Evolutionary conservation across 1,139 yeast species (phyloP), one percentile per base, ranked within the genome.

Genomic region (Yueomyces sp.): DNA sequence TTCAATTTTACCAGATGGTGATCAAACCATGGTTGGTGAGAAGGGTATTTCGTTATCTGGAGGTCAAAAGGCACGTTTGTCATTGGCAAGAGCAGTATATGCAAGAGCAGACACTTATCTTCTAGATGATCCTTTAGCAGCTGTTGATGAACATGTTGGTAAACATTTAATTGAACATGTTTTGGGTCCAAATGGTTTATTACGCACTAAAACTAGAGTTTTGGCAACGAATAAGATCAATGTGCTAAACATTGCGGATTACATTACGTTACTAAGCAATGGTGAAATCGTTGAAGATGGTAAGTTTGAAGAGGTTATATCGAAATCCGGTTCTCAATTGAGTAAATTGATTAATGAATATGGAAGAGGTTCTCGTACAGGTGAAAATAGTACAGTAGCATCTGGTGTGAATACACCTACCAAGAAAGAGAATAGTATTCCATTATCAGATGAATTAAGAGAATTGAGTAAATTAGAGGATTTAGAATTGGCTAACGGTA

Each of bases 11-110:
- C 84, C 95, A 3, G 84, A 85, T 57, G 96, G 97, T 41, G 97
- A 91, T 60, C 68, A 70, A 44, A 89, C 98, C 2, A 75, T 83
- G 55, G 97, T 91, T 41, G 98, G 98, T 50, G 98, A 91, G 65
- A 91, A 89, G 66, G 98, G 98, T 54, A 86, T 91, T 45, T 85
- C 96, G 11, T 70, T 91, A 45, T 85, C 96, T 40, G 98, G 98
- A 47, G 98, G 98, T 39, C 97, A 91, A 64, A 91, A 89, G 69
- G 96, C 97, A 1, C 78, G 98, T 64, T 68, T 91, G 42, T 78
- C 95, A 2, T 72, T 91, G 48, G 97, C 97, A 1, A 76, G 98
- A 62, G 96, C 97, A 28, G 96, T 91, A 6, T 91, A 91, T 62
- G 79, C 96, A 2, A 76, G 96, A 53, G 95, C 96, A 3, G 97